These are phyloP conservation scores for Penicillium sp. DNA, from an alignment of 2,329 filamentous ascomycete species.

Conservation along the genomic window DNA sequence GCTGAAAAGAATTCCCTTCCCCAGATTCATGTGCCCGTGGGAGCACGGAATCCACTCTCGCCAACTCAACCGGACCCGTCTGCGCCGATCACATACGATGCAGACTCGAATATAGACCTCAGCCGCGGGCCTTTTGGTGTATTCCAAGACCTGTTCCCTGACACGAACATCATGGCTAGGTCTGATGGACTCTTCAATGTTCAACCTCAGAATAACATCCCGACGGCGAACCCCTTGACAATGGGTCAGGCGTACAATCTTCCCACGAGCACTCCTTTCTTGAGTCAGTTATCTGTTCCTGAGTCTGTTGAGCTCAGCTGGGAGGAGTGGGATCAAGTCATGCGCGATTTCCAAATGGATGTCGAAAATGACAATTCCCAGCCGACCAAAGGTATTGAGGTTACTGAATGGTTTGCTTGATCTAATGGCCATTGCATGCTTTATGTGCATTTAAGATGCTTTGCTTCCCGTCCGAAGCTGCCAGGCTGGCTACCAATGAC, in stretches of 20 bases:
- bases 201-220: constrained; percentile 12
- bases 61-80: constrained; percentile 4
- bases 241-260: constrained; percentile 12
- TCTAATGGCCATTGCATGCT: neutral
- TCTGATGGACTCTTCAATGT: constrained; percentile 10
- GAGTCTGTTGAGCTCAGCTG: constrained; percentile 26
- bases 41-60: neutral
- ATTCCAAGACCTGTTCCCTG: constrained; percentile 30
- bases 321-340: constrained; percentile 39
- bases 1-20: constrained; percentile 17
- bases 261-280: constrained; percentile 15
- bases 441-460: neutral
- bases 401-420: constrained; percentile 32
- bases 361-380: constrained; percentile 27
- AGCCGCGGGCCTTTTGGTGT: constrained; percentile 24
- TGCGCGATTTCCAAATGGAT: constrained; percentile 40
- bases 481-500: constrained; percentile 8
- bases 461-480: neutral
- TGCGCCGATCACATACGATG: constrained; percentile 3
- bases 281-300: constrained; percentile 17
- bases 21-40: constrained; percentile 20
- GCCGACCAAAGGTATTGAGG: constrained; percentile 19
- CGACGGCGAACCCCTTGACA: constrained; percentile 10
- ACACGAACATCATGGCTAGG: constrained; percentile 25
- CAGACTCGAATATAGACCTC: constrained; percentile 25